Base-by-base conservation (phyloP, 768 basidiomycete species). In the Vararia minispora region DNA sequence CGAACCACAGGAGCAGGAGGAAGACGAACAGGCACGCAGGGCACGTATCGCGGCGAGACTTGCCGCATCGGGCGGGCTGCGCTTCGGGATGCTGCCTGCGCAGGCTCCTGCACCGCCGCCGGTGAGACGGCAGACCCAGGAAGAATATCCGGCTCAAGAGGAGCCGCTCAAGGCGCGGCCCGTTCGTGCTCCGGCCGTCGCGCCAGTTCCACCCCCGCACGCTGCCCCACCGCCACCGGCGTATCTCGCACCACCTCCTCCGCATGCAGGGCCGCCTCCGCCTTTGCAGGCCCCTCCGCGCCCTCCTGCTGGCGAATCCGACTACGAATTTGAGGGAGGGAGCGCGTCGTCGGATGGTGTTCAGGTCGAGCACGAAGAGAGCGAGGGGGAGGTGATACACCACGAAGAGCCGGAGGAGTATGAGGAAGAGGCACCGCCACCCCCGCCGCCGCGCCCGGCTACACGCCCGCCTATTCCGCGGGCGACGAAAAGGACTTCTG, bases 331-430 rank as follows among this genome's bases (percentile, higher is more conserved):
- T 4, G 54, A 44, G 65, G 69, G 50, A 45, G 55, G 21, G 28
- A 50, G 55, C 24, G 58, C 59, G 23, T 72, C 73, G 4, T 75
- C 77, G 14, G 79, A 83, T 31, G 71, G 71, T 8, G 76, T 76
- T 17, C 65, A 66, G 26, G 72, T 76, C 18, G 82, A 83, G 41
- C 72, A 68, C 5, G 79, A 82, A 50, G 80, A 83, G 48, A 82
- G 78, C 44, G 79, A 83, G 51, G 61, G 74, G 11, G 81, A 84
- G 46, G 79, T 83, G 46, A 71, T 79, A 7, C 62, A 58, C 7
- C 64, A 76, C 42, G 72, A 75, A 25, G 76, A 79, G 44, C 68
- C 62, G 7, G 57, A 45, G 5, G 58, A 59, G 35, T 65, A 71
- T 20, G 58, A 54, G 4, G 57, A 56, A 36, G 71, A 69, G 39